Evolutionary conservation across 495 filamentous ascomycete species (phyloP).

Genomic region (Hypoxylon intermedium): DNA sequence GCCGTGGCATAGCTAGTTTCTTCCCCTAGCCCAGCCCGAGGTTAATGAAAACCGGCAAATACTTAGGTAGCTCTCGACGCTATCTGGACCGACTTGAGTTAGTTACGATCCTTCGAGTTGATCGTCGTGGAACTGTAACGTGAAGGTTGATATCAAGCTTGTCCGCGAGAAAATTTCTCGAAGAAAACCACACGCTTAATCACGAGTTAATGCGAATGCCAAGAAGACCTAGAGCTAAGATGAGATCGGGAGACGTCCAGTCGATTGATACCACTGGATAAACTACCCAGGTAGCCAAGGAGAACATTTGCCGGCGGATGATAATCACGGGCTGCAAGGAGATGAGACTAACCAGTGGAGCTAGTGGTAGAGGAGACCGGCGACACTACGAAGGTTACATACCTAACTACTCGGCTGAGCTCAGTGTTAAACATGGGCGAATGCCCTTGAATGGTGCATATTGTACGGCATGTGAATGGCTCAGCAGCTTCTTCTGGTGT

Average conservation of each 20-base stretch:
- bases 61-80: slow-evolving; percentile 1
- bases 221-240: slow-evolving; percentile 22
- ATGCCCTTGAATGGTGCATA: slow-evolving; percentile 10
- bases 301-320: slow-evolving; percentile 30
- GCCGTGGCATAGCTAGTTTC: slow-evolving; percentile 7
- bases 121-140: slow-evolving; percentile 13
- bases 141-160: slow-evolving; percentile 12
- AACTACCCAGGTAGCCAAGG: slow-evolving; percentile 28
- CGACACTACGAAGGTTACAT: slow-evolving; percentile 12
- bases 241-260: slow-evolving; percentile 21
- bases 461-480: slow-evolving; percentile 12
- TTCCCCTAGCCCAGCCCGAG: slow-evolving; percentile 4
- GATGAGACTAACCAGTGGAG: slow-evolving; percentile 16
- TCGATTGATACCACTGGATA: slow-evolving; percentile 31
- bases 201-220: slow-evolving; percentile 12
- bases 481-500: slow-evolving; percentile 2
- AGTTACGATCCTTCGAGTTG: slow-evolving; percentile 7
- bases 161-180: background rate
- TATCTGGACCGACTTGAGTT: background rate
- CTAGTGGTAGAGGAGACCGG: background rate
- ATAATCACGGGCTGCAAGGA: slow-evolving; percentile 22
- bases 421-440: slow-evolving; percentile 4
- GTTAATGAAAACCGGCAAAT: slow-evolving; percentile 7
- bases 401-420: slow-evolving; percentile 14
- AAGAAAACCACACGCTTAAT: background rate